Percentiles rank a stretch among this genome's conserved stretches.
Evolutionary conservation across 768 basidiomycete genomes (phyloP).

Genomic region (Lactifluus echinatus): DNA sequence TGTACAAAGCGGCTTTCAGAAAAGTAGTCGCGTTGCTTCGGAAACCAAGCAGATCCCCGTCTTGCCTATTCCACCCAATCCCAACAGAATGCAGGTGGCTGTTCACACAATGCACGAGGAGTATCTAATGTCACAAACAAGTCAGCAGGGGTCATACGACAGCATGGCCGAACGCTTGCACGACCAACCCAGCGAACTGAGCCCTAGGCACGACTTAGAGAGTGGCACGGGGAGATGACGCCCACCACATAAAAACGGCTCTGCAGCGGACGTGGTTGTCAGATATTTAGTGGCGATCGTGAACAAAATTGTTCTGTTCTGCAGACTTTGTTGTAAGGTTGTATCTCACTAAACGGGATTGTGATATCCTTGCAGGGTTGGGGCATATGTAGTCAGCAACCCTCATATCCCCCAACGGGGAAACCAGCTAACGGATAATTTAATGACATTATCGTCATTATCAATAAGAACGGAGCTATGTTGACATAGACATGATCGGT

Average conservation of each 20-base stretch:
- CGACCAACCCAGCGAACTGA: not conserved
- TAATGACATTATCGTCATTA: too few species aligned
- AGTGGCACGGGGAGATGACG: not conserved
- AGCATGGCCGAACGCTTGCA: not conserved
- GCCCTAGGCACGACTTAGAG: not conserved
- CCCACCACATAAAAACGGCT: not conserved
- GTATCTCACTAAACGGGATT: too few species aligned
- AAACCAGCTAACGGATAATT: too few species aligned
- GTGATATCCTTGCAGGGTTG: too few species aligned
- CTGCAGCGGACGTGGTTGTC: not conserved
- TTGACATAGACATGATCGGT: too few species aligned
- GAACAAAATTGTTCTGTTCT: too few species aligned
- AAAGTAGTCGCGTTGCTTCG: not conserved
- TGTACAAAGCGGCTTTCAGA: not conserved
- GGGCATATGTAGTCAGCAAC: too few species aligned
- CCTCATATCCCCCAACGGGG: too few species aligned
- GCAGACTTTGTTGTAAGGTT: too few species aligned
- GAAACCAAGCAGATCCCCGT: not conserved
- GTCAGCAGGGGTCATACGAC: not conserved
- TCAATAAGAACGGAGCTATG: too few species aligned
- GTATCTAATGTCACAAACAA: not conserved
- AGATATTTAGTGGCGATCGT: too few species aligned
- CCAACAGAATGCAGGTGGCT: slow-evolving; percentile 5
- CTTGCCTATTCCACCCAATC: not conserved
- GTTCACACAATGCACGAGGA: not conserved